phyloP scores from a whole-genome alignment of 257 asterid species.

The Capsicum pubescens region DNA sequence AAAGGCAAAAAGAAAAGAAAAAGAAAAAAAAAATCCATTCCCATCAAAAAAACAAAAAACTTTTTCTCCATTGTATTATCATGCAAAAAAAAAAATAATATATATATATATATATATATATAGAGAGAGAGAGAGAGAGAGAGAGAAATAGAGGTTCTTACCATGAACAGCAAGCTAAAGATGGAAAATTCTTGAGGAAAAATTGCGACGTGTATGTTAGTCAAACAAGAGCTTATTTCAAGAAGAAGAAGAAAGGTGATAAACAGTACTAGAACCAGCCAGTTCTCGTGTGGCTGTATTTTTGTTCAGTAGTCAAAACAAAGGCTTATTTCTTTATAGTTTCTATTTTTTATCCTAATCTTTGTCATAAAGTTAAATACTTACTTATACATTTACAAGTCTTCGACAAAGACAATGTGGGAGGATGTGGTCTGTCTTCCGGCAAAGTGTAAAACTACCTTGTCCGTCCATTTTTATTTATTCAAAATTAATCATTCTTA shows the following conservation, averaged over 20 bases:
- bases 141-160: background rate
- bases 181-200: background rate
- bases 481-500: no score
- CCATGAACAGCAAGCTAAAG: constrained; percentile 13
- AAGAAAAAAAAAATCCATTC: no score
- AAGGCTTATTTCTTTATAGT: background rate
- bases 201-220: background rate
- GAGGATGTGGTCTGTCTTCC: background rate
- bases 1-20: background rate
- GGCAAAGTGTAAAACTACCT: background rate
- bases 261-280: background rate
- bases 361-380: background rate
- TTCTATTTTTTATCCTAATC: background rate
- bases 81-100: background rate
- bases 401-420: background rate
- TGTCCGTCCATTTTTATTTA: no score
- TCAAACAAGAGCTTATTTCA: background rate
- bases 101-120: no score
- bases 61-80: background rate
- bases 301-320: background rate
- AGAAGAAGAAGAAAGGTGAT: background rate
- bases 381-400: background rate
- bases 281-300: background rate
- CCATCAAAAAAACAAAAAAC: background rate
- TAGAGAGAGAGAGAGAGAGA: no score